Conservation (phyloP, 306 rosid species). For the Inga leiocalycina region DNA sequence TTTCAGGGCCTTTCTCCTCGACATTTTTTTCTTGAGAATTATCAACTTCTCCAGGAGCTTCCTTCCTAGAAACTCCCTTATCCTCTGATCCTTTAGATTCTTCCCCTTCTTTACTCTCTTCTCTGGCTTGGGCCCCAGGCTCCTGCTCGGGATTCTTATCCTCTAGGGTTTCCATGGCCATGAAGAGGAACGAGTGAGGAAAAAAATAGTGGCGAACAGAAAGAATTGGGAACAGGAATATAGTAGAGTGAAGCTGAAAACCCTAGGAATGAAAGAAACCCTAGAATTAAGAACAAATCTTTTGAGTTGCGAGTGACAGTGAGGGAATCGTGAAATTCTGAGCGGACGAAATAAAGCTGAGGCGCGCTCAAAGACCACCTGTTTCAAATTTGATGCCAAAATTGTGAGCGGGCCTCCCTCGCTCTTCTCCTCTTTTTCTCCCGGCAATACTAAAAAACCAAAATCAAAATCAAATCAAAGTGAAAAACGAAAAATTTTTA, state of each 20-base stretch:
- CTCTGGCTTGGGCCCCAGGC: slow-evolving; percentile 40
- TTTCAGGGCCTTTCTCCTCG: slow-evolving; percentile 15
- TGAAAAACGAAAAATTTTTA: background rate
- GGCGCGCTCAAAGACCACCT: slow-evolving; percentile 40
- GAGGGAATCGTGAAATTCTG: slow-evolving; percentile 28
- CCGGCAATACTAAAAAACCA: slow-evolving; percentile 36
- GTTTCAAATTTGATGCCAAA: slow-evolving; percentile 62
- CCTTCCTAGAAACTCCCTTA: slow-evolving; percentile 2
- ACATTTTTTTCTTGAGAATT: slow-evolving; percentile 26
- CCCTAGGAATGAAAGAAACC: slow-evolving; percentile 18
- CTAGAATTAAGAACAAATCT: background rate
- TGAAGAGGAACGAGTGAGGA: slow-evolving; percentile 21
- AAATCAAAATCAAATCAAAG: background rate
- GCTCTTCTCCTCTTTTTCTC: slow-evolving; percentile 24
- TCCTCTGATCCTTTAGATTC: background rate
- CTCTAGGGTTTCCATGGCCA: slow-evolving; percentile 81
- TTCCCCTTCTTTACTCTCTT: background rate
- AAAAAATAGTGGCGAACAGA: background rate
- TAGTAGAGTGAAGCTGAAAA: background rate
- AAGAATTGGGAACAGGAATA: background rate
- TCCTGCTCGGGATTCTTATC: slow-evolving; percentile 50
- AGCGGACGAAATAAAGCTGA: slow-evolving; percentile 3
- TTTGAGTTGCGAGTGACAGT: background rate
- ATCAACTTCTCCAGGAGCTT: background rate
- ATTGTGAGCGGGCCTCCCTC: slow-evolving; percentile 48